A percentile compares a stretch with the other conserved stretches of the same genome.
These are phyloP conservation scores for Chlamydomonas sphaeroides DNA, from an alignment of 139 green algal genomes.

Conservation along the genomic window DNA sequence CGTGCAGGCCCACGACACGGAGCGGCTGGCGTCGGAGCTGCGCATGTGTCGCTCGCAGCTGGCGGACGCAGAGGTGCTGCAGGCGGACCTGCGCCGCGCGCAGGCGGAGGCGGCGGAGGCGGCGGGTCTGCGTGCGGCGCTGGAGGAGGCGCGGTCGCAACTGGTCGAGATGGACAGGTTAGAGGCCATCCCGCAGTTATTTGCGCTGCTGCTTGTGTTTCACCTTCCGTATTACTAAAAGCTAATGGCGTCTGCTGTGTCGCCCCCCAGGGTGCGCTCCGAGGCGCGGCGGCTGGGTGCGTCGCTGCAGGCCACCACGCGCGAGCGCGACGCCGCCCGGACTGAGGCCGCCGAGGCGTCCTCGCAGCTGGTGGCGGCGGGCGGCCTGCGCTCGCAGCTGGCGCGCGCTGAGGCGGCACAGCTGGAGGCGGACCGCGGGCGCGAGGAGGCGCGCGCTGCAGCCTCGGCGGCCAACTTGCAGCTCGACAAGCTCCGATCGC, in stretches of 20 bases:
- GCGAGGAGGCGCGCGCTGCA: conserved; percentile 2
- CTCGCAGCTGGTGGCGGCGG: neutral
- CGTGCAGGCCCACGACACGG: conserved; percentile 3
- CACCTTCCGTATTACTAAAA: too few species aligned
- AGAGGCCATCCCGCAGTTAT: too few species aligned
- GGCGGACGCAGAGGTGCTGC: conserved; percentile 9
- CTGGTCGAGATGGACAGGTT: conserved; percentile 40
- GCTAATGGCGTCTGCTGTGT: too few species aligned
- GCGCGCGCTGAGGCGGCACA: neutral
- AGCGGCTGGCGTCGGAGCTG: conserved; percentile 16
- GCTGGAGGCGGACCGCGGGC: conserved; percentile 8
- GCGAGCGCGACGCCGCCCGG: conserved; percentile 15
- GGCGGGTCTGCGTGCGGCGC: neutral
- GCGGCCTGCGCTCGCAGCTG: conserved; percentile 1
- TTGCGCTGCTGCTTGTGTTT: too few species aligned
- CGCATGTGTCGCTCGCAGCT: neutral
- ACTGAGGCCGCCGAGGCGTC: conserved; percentile 1
- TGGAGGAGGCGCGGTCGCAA: conserved; percentile 34
- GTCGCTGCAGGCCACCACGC: conserved; percentile 7
- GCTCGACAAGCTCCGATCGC: neutral
- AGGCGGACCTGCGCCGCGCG: conserved; percentile 15
- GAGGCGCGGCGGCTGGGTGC: conserved; percentile 1
- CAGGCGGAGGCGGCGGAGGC: conserved; percentile 28
- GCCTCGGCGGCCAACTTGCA: neutral
- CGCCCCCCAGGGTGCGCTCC: conserved; percentile 15